Base-by-base conservation (phyloP, 2,329 filamentous ascomycete genomes). In the Pseudonectria buxi region DNA sequence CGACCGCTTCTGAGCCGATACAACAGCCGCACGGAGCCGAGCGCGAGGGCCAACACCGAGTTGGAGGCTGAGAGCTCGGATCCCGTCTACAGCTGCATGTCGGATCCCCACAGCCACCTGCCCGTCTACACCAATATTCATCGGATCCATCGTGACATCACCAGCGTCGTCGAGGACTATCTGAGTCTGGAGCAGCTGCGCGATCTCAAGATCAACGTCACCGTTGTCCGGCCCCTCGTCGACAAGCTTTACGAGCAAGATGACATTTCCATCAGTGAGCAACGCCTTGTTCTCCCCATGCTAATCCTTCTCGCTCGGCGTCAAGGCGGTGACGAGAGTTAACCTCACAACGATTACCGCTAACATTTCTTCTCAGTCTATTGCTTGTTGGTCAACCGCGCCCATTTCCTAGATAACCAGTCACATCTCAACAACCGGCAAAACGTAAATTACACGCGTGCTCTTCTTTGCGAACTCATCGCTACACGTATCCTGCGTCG, bases 121-220 rank as follows among this genome's bases (percentile, higher is more conserved):
- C 80, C 82, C 26, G 79, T 88, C 11, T 89, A 88, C 62, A 83
- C 75, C 32, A 88, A 81, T 45, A 87, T 88, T 50, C 84, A 88
- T 58, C 72, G 81, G 41, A 78, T 82, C 55, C 71, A 76, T 25
- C 71, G 75, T 55, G 77, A 82, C 56, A 74, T 83, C 39, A 65
- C 72, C 42, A 73, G 71, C 37, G 76, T 79, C 22, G 76, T 81
- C 32, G 77, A 80, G 62, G 72, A 74, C 55, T 73, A 74, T 48
- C 59, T 77, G 53, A 86, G 78, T 37, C 66, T 83, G 37, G 83
- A 88, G 48, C 86, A 92, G 65, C 67, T 94, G 44, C 76, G 81
- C 51, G 83, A 87, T 56, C 81, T 87, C 36, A 76, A 85, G 39
- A 87, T 92, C 69, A 92, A 92, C 55, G 74, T 86, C 33, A 73